Base-by-base conservation (phyloP, 129 eudicot genomes). In the Centrapalus pauciflorus region DNA sequence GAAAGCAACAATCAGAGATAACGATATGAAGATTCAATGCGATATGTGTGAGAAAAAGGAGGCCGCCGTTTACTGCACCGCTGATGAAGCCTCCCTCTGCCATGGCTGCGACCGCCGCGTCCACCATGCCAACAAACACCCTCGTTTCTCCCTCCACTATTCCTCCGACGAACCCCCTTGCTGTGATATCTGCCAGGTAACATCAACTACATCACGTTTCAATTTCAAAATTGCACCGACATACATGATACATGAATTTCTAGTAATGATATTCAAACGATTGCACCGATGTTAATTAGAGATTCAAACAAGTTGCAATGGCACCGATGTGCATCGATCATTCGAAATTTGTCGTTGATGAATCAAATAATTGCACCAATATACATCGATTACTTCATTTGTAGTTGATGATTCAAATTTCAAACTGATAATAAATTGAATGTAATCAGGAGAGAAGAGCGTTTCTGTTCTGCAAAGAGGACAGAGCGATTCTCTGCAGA, bases 1-100 rank as follows among this genome's bases (percentile, higher is more conserved):
- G 3, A 55, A 61, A 7, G 1, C 32, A 16, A 72, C 61, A 61
- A 27, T 32, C 25, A 66, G 4, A 67, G 10, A 19, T 12, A 25
- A 11, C 11, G 65, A 25, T 46, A 91, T 91, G 97, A 91, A 91
- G 94, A 85, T 91, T 35, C 96, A 85, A 43, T 91, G 97, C 61
- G 97, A 91, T 32, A 86, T 87, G 55, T 91, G 97, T 68, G 88
- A 82, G 76, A 79, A 87, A 76, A 68, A 79, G 52, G 88, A 81
- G 71, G 97, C 97, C 16, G 26, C 81, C 2, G 81, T 91, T 9
- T 91, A 78, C 70, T 91, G 97, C 85, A 74, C 88, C 25, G 90
- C 97, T 16, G 97, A 91, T 48, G 97, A 91, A 59, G 97, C 97
- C 6, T 87, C 97, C 56, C 85, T 91, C 13, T 91, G 97, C 67